These are phyloP conservation scores for Liriodendron chinense DNA, from an alignment of 164 flowering plant genomes.

Conservation along the genomic window DNA sequence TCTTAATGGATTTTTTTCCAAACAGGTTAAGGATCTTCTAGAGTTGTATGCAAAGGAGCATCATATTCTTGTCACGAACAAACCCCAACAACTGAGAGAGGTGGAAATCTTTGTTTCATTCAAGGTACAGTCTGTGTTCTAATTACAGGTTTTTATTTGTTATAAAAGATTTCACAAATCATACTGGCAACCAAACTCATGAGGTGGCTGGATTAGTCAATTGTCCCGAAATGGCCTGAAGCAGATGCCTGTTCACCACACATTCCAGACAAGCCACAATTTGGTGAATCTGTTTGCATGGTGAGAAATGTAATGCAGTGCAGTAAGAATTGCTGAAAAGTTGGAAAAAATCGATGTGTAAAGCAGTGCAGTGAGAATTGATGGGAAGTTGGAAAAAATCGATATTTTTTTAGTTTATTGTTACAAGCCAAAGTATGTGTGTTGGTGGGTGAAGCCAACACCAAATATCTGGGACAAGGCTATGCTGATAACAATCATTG, in stretches of 20 bases:
- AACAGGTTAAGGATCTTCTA: slow-evolving; percentile 56
- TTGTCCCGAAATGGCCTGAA: not conserved
- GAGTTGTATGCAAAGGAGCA: slow-evolving; percentile 57
- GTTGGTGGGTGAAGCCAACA: not conserved
- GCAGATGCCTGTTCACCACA: not conserved
- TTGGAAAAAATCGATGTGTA: not conserved
- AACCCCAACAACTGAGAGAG: slow-evolving; percentile 25
- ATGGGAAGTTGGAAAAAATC: not conserved
- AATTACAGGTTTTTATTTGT: not conserved
- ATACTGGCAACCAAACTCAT: not conserved
- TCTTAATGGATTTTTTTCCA: not conserved
- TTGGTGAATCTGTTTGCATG: not conserved
- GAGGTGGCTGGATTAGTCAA: not conserved
- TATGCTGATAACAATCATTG: too few species aligned
- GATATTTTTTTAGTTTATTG: not conserved
- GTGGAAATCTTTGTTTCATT: slow-evolving; percentile 59
- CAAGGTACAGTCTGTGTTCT: slow-evolving; percentile 46
- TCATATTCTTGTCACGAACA: slow-evolving; percentile 58
- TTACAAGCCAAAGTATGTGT: not conserved
- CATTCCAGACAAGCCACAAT: not conserved
- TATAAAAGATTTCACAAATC: not conserved
- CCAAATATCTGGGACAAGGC: not conserved
- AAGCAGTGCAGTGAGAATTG: not conserved
- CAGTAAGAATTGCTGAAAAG: not conserved
- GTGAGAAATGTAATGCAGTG: not conserved